Evolutionary conservation across 164 flowering plant species (phyloP).

Genomic region (Malania oleifera): DNA sequence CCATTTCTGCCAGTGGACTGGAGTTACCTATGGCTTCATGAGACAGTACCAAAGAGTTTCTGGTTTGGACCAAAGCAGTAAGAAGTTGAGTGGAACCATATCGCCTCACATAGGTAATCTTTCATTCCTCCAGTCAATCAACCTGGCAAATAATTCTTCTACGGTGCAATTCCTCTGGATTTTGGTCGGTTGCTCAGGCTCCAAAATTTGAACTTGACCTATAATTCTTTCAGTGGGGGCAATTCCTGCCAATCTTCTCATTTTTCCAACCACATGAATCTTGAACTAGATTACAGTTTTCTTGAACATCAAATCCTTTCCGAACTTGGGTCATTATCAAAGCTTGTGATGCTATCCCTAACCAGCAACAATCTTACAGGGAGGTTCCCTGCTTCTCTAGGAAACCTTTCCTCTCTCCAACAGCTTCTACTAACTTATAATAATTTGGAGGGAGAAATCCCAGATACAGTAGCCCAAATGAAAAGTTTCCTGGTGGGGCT

Average conservation of each 20-base stretch:
- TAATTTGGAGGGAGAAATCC: slow-evolving; percentile 24
- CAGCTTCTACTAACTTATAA: slow-evolving; percentile 12
- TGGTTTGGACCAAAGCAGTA: background rate
- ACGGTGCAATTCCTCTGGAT: slow-evolving; percentile 24
- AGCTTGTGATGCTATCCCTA: slow-evolving; percentile 12
- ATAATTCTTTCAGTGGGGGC: slow-evolving; percentile 17
- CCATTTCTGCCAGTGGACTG: slow-evolving; percentile 18
- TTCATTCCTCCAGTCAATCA: slow-evolving; percentile 4
- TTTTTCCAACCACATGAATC: slow-evolving; percentile 8
- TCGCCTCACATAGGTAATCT: slow-evolving; percentile 23
- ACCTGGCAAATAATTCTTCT: slow-evolving; percentile 17
- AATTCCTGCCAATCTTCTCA: slow-evolving; percentile 18
- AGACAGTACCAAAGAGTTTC: slow-evolving; percentile 8
- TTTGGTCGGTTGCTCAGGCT: slow-evolving; percentile 18
- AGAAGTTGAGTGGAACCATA: slow-evolving; percentile 16
- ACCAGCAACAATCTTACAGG: slow-evolving; percentile 29
- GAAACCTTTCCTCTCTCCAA: slow-evolving; percentile 32
- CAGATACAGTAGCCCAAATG: slow-evolving; percentile 17
- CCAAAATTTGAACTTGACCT: slow-evolving; percentile 4
- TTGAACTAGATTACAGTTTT: slow-evolving; percentile 10
- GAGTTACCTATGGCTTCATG: slow-evolving; percentile 17
- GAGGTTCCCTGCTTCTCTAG: slow-evolving; percentile 26
- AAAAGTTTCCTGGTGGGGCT: background rate
- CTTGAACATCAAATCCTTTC: slow-evolving; percentile 23
- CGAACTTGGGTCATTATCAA: slow-evolving; percentile 21